These are phyloP conservation scores for Mycena belliarum DNA, from an alignment of 768 basidiomycete genomes.

Conservation along the genomic window DNA sequence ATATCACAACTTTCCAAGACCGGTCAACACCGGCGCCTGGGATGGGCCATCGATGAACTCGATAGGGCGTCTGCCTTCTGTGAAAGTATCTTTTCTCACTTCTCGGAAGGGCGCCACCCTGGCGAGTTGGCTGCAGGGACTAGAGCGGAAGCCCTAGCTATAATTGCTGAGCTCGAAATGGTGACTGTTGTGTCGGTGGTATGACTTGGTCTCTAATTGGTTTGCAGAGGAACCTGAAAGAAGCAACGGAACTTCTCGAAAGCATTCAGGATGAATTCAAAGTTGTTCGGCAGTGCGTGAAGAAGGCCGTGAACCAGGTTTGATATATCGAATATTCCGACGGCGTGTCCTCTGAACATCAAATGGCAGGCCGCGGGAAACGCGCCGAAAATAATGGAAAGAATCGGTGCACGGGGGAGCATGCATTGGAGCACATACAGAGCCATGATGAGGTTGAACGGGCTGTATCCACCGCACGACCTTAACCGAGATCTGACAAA, in stretches of 20 bases:
- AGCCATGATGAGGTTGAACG: background rate
- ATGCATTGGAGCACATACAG: background rate
- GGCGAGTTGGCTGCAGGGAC: background rate
- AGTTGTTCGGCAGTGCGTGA: background rate
- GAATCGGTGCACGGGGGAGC: background rate
- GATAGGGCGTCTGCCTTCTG: background rate
- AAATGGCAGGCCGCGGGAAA: background rate
- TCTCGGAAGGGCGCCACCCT: background rate
- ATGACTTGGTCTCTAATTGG: background rate
- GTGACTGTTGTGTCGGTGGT: background rate
- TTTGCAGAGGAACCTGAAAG: background rate
- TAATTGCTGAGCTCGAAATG: background rate
- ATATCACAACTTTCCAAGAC: background rate
- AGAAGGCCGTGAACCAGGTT: background rate
- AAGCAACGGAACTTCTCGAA: background rate
- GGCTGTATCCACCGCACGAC: background rate
- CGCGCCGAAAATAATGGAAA: background rate
- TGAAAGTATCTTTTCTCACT: background rate
- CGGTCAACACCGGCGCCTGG: background rate
- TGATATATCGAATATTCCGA: background rate
- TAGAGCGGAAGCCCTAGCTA: background rate
- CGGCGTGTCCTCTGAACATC: background rate
- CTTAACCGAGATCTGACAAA: conserved; percentile 1
- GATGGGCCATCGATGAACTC: background rate
- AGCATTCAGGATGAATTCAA: background rate